Base-by-base conservation (phyloP, 208 protist genomes). In the Leishmania arabica region DNA sequence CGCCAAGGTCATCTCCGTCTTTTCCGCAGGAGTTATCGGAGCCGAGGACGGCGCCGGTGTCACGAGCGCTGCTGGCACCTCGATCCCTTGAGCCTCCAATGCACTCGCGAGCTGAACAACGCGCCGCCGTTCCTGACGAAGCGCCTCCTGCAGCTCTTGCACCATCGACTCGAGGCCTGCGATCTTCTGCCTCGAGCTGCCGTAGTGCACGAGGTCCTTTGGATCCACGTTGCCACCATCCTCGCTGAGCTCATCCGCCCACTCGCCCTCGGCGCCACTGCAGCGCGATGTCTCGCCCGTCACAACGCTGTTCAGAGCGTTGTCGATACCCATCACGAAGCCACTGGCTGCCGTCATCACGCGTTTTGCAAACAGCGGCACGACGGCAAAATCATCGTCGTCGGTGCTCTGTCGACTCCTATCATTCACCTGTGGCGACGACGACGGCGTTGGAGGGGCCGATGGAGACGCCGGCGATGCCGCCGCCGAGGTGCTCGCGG, bases 131-230 rank as follows among this genome's bases (percentile, higher is more conserved):
- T 91, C 90, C 19, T 68, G 66, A 15, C 88, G 85, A 34, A 96
- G 80, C 65, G 91, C 86, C 71, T 84, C 78, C 83, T 96, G 90
- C 64, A 96, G 77, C 70, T 90, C 77, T 9, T 92, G 85, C 73
- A 96, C 87, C 13, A 93, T 53, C 31, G 64, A 69, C 86, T 96
- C 91, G 54, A 96, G 84, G 4, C 78, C 77, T 6, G 34, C 76
- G 7, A 91, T 62, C 68, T 87, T 82, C 68, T 77, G 80, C 54
- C 71, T 51, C 45, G 74, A 27, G 49, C 84, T 70, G 51, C 75
- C 56, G 62, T 69, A 81, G 27, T 71, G 37, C 5, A 60, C 45
- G 17, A 83, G 58, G 13, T 83, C 77, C 51, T 47, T 75, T 21
- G 77, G 73, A 60, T 83, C 75, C 31, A 80, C 79, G 75, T 87